Percentiles rank a stretch among this genome's conserved stretches.
These are phyloP conservation scores for Penicillium argentinense DNA, from an alignment of 495 filamentous ascomycete species.

Conservation along the genomic window DNA sequence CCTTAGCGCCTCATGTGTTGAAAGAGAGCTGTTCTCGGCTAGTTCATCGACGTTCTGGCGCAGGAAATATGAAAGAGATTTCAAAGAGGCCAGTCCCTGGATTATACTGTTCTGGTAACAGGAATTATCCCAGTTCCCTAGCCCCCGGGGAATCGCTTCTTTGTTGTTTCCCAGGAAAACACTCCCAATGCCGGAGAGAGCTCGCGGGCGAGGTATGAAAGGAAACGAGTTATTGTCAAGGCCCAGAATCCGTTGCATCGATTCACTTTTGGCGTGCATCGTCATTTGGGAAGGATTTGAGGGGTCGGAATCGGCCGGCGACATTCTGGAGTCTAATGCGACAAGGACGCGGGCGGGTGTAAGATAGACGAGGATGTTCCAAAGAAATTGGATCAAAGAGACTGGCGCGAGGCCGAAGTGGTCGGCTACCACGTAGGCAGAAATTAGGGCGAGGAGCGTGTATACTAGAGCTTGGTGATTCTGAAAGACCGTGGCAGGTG, in stretches of 20 bases:
- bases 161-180: conserved; percentile 37
- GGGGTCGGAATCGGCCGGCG: conserved; percentile 22
- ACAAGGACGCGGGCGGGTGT: conserved; percentile 61
- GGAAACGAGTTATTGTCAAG: conserved; percentile 56
- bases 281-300: conserved; percentile 21
- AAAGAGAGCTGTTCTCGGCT: conserved; percentile 35
- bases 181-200: conserved; percentile 42
- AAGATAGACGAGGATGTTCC: conserved; percentile 62
- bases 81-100: conserved; percentile 78
- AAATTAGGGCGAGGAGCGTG: conserved; percentile 20
- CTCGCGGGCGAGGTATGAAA: conserved; percentile 45
- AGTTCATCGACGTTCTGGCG: conserved; percentile 42
- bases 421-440: conserved; percentile 28
- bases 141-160: conserved; percentile 61
- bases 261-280: conserved; percentile 59
- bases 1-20: conserved; percentile 57
- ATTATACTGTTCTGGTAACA: conserved; percentile 98
- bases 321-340: conserved; percentile 52
- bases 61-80: conserved; percentile 56
- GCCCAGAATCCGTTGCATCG: conserved; percentile 65
- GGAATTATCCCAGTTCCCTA: conserved; percentile 91
- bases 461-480: conserved; percentile 28
- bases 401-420: conserved; percentile 30
- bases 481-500: conserved; percentile 24
- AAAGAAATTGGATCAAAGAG: conserved; percentile 40